Conservation (phyloP, 495 filamentous ascomycete genomes). For the Xylaria scruposa region DNA sequence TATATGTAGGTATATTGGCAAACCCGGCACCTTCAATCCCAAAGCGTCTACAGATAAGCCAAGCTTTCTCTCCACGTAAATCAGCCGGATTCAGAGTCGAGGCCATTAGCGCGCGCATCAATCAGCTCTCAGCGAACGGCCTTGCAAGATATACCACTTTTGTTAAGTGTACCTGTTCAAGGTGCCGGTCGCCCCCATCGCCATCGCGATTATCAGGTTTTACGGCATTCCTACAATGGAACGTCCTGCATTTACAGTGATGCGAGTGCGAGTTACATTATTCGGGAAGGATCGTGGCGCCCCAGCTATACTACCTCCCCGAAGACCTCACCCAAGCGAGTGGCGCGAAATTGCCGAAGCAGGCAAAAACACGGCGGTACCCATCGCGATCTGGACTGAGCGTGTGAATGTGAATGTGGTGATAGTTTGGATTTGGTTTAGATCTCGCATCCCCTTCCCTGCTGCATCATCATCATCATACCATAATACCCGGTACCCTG, state of each 20-base stretch:
- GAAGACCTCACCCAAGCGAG: constrained; percentile 3
- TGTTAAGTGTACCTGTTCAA: background rate
- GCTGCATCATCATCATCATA: background rate
- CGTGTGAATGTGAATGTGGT: background rate
- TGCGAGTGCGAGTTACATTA: background rate
- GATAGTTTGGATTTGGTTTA: background rate
- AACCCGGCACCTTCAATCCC: background rate
- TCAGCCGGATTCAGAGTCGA: background rate
- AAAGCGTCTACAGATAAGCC: background rate
- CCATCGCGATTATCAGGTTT: constrained; percentile 7
- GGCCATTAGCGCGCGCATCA: constrained; percentile 5
- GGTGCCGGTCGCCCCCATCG: background rate
- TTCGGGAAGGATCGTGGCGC: constrained; percentile 5
- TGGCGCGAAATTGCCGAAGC: constrained; percentile 22
- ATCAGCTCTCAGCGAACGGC: constrained; percentile 3
- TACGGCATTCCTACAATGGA: background rate
- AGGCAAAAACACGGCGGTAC: background rate
- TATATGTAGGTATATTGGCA: constrained; percentile 12
- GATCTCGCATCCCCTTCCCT: constrained; percentile 20
- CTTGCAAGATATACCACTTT: background rate
- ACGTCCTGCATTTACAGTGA: background rate
- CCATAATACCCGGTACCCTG: background rate
- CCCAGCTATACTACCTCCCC: constrained; percentile 9
- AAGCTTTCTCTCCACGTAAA: constrained; percentile 9
- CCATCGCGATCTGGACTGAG: background rate